These are phyloP conservation scores for Begonia masoniana DNA, from an alignment of 306 rosid genomes.

Conservation along the genomic window DNA sequence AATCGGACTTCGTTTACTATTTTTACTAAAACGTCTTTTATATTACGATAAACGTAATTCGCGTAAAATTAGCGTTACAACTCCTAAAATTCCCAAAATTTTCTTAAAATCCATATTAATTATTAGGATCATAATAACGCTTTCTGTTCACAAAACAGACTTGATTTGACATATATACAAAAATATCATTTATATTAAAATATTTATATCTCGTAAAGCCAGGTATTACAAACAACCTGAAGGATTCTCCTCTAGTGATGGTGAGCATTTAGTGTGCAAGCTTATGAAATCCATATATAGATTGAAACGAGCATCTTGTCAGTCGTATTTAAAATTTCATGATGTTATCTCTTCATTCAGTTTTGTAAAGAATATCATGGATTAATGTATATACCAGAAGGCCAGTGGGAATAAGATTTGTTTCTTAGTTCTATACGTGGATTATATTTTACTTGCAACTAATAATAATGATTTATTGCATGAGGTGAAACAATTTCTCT, in stretches of 20 bases:
- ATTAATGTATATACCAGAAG: conserved; percentile 1
- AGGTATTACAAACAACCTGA: no score
- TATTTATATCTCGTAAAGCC: no score
- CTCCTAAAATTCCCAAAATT: no score
- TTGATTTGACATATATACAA: no score
- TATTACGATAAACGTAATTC: no score
- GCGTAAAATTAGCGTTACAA: no score
- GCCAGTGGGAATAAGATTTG: not conserved
- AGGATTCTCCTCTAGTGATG: not conserved
- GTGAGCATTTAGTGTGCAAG: not conserved
- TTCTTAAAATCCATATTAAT: no score
- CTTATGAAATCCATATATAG: not conserved
- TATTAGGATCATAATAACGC: no score
- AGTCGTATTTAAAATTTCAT: conserved; percentile 4
- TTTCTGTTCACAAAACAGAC: no score
- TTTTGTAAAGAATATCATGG: conserved; percentile 1
- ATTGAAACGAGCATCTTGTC: not conserved
- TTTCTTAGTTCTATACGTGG: conserved; percentile 1
- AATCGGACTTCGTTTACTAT: no score
- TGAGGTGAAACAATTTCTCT: not conserved
- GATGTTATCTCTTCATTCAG: not conserved
- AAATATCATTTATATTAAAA: no score
- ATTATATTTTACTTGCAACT: not conserved
- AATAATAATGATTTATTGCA: not conserved
- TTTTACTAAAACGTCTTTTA: no score